Conservation (phyloP, 495 filamentous ascomycete species). For the Pseudevernia furfuracea region DNA sequence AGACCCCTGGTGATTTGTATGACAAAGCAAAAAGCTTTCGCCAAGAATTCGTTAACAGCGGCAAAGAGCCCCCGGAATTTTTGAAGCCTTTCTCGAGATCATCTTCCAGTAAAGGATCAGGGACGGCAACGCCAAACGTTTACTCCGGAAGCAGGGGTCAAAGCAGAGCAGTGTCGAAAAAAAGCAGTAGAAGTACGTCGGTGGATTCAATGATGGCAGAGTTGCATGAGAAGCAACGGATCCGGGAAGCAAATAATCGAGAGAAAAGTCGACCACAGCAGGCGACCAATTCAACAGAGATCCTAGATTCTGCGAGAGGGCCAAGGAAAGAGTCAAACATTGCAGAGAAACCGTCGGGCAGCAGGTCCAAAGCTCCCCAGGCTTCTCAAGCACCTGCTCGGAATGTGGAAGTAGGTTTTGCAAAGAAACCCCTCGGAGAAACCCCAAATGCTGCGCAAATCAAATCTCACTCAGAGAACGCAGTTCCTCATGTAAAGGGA, state of each 20-base stretch:
- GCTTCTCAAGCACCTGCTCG: neutral
- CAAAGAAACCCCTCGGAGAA: neutral
- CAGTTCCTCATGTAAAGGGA: neutral
- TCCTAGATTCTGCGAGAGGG: neutral
- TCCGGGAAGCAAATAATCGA: neutral
- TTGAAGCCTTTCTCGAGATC: neutral
- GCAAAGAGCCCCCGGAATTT: slow-evolving; percentile 9
- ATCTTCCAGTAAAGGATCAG: neutral
- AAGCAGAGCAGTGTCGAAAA: neutral
- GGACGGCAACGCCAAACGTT: neutral
- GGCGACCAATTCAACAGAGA: neutral
- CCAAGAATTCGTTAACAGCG: slow-evolving; percentile 12
- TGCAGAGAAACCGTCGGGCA: neutral
- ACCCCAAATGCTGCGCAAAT: neutral
- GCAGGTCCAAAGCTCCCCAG: neutral
- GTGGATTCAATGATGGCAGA: neutral
- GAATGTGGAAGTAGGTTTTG: neutral
- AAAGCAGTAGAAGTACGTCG: neutral
- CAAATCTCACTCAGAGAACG: neutral
- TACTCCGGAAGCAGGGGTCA: neutral
- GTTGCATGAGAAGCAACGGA: neutral
- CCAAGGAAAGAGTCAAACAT: neutral
- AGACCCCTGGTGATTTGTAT: slow-evolving; percentile 3
- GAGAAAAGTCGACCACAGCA: neutral
- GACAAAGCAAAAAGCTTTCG: slow-evolving; percentile 5